Percentiles rank a stretch among this genome's conserved stretches.
These are phyloP conservation scores for Yamadazyma diospyri DNA, from an alignment of 1,139 yeast genomes.

Conservation along the genomic window DNA sequence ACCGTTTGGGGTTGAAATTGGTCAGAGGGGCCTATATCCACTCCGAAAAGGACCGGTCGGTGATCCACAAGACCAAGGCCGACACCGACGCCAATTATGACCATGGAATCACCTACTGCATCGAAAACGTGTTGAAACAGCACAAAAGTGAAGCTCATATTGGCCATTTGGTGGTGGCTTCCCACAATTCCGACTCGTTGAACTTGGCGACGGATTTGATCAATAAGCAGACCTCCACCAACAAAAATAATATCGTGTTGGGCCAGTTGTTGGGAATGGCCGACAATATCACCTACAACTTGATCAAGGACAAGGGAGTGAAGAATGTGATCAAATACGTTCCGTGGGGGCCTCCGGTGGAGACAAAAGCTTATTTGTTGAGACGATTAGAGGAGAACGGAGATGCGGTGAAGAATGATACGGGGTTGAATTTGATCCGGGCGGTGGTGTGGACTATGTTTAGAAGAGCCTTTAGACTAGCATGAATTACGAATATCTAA, in stretches of 20 bases:
- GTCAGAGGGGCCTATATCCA: constrained; percentile 98
- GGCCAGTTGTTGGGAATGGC: constrained; percentile 97
- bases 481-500: constrained; percentile 15
- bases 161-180: constrained; percentile 89
- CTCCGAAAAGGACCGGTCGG: constrained; percentile 71
- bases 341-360: constrained; percentile 97
- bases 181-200: constrained; percentile 84
- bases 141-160: constrained; percentile 50
- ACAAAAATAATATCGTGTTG: constrained; percentile 66
- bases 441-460: constrained; percentile 47
- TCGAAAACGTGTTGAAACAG: constrained; percentile 53
- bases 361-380: constrained; percentile 84
- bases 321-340: constrained; percentile 87
- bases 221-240: constrained; percentile 20
- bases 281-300: constrained; percentile 77
- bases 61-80: constrained; percentile 72
- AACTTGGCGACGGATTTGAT: constrained; percentile 63
- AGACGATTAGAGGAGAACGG: constrained; percentile 96
- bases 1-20: constrained; percentile 81
- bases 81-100: constrained; percentile 79
- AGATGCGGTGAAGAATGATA: constrained; percentile 87
- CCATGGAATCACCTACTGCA: constrained; percentile 61
- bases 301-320: constrained; percentile 60
- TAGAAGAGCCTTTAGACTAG: constrained; percentile 37
- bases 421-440: constrained; percentile 73